Conservation (phyloP, 2,329 filamentous ascomycete genomes). For the Tolypocladium pustulatum region DNA sequence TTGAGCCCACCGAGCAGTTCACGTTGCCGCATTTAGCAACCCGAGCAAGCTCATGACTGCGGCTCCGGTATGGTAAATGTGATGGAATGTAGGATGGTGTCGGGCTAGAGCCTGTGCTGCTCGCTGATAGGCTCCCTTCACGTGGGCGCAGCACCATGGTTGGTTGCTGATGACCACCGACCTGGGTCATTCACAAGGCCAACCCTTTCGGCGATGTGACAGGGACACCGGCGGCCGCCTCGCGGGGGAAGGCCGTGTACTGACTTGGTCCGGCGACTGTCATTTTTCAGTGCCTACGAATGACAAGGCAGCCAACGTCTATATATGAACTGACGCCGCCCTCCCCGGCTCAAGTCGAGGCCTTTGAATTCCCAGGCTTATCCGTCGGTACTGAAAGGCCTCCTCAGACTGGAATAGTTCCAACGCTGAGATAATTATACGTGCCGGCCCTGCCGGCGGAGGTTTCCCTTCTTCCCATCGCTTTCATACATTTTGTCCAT, state of each 20-base stretch:
- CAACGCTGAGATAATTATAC: constrained; percentile 1
- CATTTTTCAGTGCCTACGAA: neutral
- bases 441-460: constrained; percentile 3
- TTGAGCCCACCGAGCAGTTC: neutral
- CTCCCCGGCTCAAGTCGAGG: neutral
- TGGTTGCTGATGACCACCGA: constrained; percentile 13
- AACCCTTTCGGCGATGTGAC: constrained; percentile 5
- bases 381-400: neutral
- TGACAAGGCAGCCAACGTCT: neutral
- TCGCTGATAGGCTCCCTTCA: constrained; percentile 9
- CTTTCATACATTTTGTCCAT: neutral
- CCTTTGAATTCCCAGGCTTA: neutral
- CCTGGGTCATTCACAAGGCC: constrained; percentile 13
- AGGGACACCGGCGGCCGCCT: neutral
- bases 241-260: neutral
- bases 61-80: neutral
- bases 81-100: neutral
- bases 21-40: neutral
- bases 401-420: constrained; percentile 1
- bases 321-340: neutral
- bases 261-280: neutral
- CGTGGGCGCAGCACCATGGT: constrained; percentile 10
- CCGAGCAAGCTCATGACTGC: neutral
- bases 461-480: neutral
- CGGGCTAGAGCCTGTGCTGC: neutral